A percentile compares a stretch with the other conserved stretches of the same genome.
Evolutionary conservation across 208 protist genomes (phyloP).

Genomic region (Leptomonas seymouri): DNA sequence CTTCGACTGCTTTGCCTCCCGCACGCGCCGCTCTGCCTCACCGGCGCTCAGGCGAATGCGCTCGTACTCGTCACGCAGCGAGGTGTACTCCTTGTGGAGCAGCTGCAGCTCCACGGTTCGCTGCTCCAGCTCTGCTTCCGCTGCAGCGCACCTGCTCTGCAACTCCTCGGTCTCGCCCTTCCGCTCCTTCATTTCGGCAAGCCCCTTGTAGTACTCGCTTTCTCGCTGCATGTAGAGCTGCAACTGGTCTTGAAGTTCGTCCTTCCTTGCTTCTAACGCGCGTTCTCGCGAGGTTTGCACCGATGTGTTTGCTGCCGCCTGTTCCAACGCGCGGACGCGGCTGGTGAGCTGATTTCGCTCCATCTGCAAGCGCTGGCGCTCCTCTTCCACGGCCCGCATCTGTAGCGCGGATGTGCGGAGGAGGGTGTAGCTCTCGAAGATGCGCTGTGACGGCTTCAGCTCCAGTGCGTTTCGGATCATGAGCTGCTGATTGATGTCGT

Average conservation of each 20-base stretch:
- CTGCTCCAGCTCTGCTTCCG: conserved; percentile 41
- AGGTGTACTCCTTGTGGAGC: conserved; percentile 65
- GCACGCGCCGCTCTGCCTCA: conserved; percentile 46
- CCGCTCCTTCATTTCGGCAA: conserved; percentile 38
- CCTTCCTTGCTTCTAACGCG: conserved; percentile 48
- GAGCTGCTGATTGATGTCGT: conserved; percentile 47
- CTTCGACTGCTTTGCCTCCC: conserved; percentile 39
- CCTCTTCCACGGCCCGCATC: conserved; percentile 39
- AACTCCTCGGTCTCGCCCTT: conserved; percentile 28
- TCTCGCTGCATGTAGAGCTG: conserved; percentile 49
- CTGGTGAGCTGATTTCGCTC: conserved; percentile 36
- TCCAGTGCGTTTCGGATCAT: conserved; percentile 59
- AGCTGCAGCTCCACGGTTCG: conserved; percentile 55
- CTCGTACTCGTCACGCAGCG: conserved; percentile 63
- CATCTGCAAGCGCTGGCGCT: conserved; percentile 40
- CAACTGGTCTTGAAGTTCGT: conserved; percentile 47
- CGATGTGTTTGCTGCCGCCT: conserved; percentile 38
- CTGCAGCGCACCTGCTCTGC: conserved; percentile 2
- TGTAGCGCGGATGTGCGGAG: conserved; percentile 42
- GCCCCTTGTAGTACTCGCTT: conserved; percentile 58
- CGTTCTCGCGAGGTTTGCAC: conserved; percentile 49
- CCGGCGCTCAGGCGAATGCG: conserved; percentile 36
- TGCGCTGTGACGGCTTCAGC: conserved; percentile 44
- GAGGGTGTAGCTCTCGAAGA: conserved; percentile 49
- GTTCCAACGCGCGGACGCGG: conserved; percentile 60